Evolutionary conservation across 805 yeast genomes (phyloP).

Genomic region (Tetrapisispora namnaoensis): DNA sequence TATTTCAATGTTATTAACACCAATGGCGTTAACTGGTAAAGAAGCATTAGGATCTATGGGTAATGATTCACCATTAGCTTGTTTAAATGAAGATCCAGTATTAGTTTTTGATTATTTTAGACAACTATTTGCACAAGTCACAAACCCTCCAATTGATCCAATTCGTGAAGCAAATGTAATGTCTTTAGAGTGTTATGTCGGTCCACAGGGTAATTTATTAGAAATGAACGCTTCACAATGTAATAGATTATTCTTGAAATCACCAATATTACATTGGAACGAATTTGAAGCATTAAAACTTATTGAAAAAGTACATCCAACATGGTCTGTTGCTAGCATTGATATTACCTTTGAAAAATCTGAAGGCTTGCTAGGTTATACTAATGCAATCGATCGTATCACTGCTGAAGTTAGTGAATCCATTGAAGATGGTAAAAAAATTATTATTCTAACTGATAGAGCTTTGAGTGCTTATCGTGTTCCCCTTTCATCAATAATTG

Average conservation of each 20-base stretch:
- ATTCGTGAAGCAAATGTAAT: slow-evolving; percentile 93
- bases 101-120: slow-evolving; percentile 88
- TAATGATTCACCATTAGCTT: slow-evolving; percentile 91
- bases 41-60: slow-evolving; percentile 99
- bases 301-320: slow-evolving; percentile 66
- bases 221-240: slow-evolving; percentile 92
- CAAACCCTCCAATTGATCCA: slow-evolving; percentile 98
- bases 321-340: slow-evolving; percentile 73
- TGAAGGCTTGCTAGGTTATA: slow-evolving; percentile 81
- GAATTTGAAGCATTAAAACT: slow-evolving; percentile 70
- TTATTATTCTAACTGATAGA: slow-evolving; percentile 70
- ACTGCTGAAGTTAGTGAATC: slow-evolving; percentile 83
- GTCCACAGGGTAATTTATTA: slow-evolving; percentile 90
- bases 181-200: slow-evolving; percentile 94
- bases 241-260: slow-evolving; percentile 69
- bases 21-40: slow-evolving; percentile 88
- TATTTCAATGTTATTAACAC: slow-evolving; percentile 68
- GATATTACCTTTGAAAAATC: slow-evolving; percentile 81
- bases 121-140: slow-evolving; percentile 94
- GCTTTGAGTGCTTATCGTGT: slow-evolving; percentile 50
- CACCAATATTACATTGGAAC: slow-evolving; percentile 69
- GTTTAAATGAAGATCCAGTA: slow-evolving; percentile 87
- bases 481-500: slow-evolving; percentile 78
- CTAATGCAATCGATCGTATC: slow-evolving; percentile 72
- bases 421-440: slow-evolving; percentile 62